A percentile compares a stretch with the other conserved stretches of the same genome.
phyloP scores from a whole-genome alignment of 2,329 filamentous ascomycete species.

The Pezicula rhizophila region DNA sequence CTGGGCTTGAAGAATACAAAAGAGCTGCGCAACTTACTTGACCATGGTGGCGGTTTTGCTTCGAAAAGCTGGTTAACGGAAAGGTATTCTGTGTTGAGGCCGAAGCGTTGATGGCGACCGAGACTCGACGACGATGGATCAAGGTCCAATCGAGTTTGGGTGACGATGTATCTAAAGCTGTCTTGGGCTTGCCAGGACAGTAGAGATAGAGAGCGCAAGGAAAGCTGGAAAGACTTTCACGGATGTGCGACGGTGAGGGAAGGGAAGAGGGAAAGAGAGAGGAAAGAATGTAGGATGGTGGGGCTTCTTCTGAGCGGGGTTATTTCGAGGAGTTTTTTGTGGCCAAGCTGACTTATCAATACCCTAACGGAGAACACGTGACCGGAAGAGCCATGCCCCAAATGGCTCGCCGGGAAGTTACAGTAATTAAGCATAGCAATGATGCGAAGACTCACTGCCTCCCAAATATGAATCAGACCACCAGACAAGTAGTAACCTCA shows the following conservation, averaged over 20 bases:
- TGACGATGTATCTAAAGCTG: conserved; percentile 19
- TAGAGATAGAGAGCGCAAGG: conserved; percentile 21
- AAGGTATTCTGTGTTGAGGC: conserved; percentile 19
- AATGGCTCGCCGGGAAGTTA: no score
- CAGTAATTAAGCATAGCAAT: no score
- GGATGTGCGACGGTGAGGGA: conserved; percentile 9
- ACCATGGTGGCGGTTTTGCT: conserved; percentile 94
- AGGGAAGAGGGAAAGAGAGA: conserved; percentile 12
- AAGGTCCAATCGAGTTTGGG: conserved; percentile 16
- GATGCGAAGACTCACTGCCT: no score
- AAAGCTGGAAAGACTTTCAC: conserved; percentile 19
- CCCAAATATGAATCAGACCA: no score
- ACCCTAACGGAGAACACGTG: no score
- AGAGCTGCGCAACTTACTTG: conserved; percentile 69
- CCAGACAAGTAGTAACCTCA: no score
- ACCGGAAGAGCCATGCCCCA: no score
- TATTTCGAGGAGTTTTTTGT: background rate
- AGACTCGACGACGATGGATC: conserved; percentile 20
- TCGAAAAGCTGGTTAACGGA: conserved; percentile 29
- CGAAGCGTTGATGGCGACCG: conserved; percentile 13
- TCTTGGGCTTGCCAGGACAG: conserved; percentile 21
- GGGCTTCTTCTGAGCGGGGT: background rate
- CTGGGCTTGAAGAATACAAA: background rate
- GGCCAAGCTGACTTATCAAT: no score
- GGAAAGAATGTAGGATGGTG: conserved; percentile 5